phyloP scores from a whole-genome alignment of 176 grass and related monocot genomes.

The Thinopyrum elongatum region DNA sequence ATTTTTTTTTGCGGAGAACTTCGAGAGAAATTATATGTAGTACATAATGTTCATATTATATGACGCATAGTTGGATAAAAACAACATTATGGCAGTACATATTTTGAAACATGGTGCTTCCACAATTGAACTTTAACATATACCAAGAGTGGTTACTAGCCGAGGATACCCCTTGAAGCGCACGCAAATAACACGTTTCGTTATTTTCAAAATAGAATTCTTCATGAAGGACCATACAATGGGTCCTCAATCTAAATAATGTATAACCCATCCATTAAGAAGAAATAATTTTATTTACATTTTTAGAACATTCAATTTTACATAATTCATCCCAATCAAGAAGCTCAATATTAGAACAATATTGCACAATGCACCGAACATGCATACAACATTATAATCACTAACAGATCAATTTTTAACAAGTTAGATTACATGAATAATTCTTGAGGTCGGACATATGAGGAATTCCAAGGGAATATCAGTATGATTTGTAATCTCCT shows the following conservation, averaged over 20 bases:
- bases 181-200: neutral
- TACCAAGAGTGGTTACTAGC: neutral
- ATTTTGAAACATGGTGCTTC: neutral
- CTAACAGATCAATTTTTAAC: neutral
- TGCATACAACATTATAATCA: neutral
- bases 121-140: neutral
- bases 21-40: neutral
- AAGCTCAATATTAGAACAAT: conserved; percentile 15
- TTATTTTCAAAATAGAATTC: neutral
- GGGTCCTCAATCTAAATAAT: neutral
- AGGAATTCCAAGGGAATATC: conserved; percentile 11
- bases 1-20: too few species aligned
- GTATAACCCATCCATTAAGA: neutral
- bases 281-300: neutral
- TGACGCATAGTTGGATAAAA: neutral
- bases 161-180: neutral
- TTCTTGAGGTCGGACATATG: neutral
- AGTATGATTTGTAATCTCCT: neutral
- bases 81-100: neutral
- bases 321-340: conserved; percentile 21
- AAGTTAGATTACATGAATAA: conserved; percentile 24
- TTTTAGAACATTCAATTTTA: neutral
- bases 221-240: neutral
- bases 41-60: neutral
- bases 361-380: conserved; percentile 7